Conservation (phyloP, 2,329 filamentous ascomycete species). For the Nothopassalora personata region DNA sequence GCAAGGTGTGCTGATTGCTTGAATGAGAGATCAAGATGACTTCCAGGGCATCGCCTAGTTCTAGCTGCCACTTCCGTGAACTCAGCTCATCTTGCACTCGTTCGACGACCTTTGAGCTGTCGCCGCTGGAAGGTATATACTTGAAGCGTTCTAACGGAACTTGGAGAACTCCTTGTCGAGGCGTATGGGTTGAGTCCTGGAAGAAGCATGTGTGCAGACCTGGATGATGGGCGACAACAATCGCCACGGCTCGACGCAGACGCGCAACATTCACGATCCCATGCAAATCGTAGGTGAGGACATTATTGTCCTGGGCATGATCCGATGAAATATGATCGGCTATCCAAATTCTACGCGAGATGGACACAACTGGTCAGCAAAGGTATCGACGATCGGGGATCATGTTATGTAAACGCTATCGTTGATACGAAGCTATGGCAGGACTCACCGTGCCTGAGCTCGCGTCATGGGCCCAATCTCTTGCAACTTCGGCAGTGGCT, state of each 20-base stretch:
- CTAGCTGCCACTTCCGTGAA: slow-evolving; percentile 11
- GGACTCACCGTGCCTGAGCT: slow-evolving; percentile 20
- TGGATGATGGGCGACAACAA: slow-evolving; percentile 12
- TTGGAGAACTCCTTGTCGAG: slow-evolving; percentile 14
- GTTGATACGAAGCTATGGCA: slow-evolving; percentile 6
- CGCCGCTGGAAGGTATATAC: slow-evolving; percentile 1
- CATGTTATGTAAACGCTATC: neutral
- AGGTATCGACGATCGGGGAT: neutral
- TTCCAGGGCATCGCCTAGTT: slow-evolving; percentile 22
- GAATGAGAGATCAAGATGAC: slow-evolving; percentile 18
- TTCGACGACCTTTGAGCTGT: neutral
- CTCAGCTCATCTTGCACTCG: slow-evolving; percentile 3
- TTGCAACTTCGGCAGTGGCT: slow-evolving; percentile 2
- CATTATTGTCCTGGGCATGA: slow-evolving; percentile 14
- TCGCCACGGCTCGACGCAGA: slow-evolving; percentile 11
- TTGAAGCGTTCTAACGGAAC: slow-evolving; percentile 10
- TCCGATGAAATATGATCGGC: slow-evolving; percentile 14
- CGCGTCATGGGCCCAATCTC: slow-evolving; percentile 14
- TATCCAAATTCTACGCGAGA: slow-evolving; percentile 12
- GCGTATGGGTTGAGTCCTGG: slow-evolving; percentile 12
- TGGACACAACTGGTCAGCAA: slow-evolving; percentile 4
- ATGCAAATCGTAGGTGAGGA: slow-evolving; percentile 11
- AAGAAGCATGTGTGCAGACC: slow-evolving; percentile 17
- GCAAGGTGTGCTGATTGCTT: slow-evolving; percentile 11
- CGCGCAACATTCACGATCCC: slow-evolving; percentile 12